A percentile compares a stretch with the other conserved stretches of the same genome.
Conservation (phyloP, 2,329 filamentous ascomycete species). For the Xylariaceae sp. region DNA sequence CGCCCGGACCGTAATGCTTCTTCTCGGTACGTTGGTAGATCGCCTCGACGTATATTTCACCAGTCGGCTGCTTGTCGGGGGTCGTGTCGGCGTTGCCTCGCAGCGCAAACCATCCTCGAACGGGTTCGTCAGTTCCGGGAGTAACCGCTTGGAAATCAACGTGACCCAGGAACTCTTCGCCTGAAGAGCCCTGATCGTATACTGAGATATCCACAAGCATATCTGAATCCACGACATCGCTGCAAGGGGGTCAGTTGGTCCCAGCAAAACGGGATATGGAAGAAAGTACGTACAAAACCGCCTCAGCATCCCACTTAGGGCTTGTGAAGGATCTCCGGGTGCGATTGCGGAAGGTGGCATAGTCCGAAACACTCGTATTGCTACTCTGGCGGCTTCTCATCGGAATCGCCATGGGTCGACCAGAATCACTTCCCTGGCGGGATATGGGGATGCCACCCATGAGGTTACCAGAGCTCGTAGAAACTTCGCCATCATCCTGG, state of each 20-base stretch:
- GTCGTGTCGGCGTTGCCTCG: slow-evolving; percentile 67
- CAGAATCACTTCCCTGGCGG: slow-evolving; percentile 73
- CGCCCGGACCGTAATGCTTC: slow-evolving; percentile 87
- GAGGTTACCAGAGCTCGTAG: slow-evolving; percentile 40
- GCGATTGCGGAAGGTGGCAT: slow-evolving; percentile 54
- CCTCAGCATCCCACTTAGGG: slow-evolving; percentile 93
- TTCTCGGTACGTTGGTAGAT: slow-evolving; percentile 82
- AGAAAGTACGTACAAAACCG: slow-evolving; percentile 74
- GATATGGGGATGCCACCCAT: slow-evolving; percentile 56
- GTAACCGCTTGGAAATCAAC: slow-evolving; percentile 70
- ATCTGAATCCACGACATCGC: slow-evolving; percentile 88
- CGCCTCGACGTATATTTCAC: slow-evolving; percentile 84
- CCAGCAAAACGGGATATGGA: background rate
- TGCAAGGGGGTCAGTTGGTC: slow-evolving; percentile 35
- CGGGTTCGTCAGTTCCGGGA: slow-evolving; percentile 60
- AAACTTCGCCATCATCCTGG: slow-evolving; percentile 55
- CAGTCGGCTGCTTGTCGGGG: slow-evolving; percentile 68
- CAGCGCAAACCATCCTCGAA: slow-evolving; percentile 82
- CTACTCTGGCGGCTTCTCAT: slow-evolving; percentile 97
- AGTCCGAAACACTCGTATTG: slow-evolving; percentile 76
- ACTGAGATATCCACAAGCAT: slow-evolving; percentile 89
- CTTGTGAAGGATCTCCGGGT: slow-evolving; percentile 61
- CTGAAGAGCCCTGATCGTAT: slow-evolving; percentile 73
- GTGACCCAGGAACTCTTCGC: slow-evolving; percentile 88
- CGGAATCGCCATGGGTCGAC: slow-evolving; percentile 85